These are phyloP conservation scores for Trichoderma harzianum DNA, from an alignment of 2,329 filamentous ascomycete genomes.

Conservation along the genomic window DNA sequence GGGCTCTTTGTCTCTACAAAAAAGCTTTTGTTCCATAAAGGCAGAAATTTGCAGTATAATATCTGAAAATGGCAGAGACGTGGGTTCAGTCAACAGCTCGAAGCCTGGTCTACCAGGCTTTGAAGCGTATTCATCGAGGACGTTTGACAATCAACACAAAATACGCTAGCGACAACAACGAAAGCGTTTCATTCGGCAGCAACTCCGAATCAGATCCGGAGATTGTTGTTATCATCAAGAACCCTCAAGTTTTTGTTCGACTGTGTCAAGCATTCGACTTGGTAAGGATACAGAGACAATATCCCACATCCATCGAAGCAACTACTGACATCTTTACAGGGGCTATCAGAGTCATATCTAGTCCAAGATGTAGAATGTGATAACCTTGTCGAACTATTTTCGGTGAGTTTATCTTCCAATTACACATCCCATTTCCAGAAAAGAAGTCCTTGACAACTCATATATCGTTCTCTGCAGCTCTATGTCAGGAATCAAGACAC, in stretches of 20 bases:
- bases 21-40: not conserved
- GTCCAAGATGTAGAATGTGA: constrained; percentile 18
- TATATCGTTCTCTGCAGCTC: not conserved
- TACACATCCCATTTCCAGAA: not conserved
- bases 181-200: constrained; percentile 1
- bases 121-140: constrained; percentile 15
- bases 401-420: not conserved
- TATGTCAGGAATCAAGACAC: constrained; percentile 6
- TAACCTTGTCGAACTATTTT: constrained; percentile 17
- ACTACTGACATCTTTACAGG: constrained; percentile 1
- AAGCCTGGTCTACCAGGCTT: not conserved
- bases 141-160: constrained; percentile 1
- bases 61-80: constrained; percentile 12
- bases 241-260: constrained; percentile 16
- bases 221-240: constrained; percentile 6
- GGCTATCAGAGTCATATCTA: constrained; percentile 21
- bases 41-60: not conserved
- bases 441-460: not conserved
- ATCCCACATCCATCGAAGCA: not conserved
- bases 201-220: not conserved
- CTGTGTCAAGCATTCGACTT: constrained; percentile 18
- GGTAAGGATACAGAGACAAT: not conserved
- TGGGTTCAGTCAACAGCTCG: constrained; percentile 19
- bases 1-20: not conserved
- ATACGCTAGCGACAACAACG: not conserved